Percentiles rank a stretch among this genome's conserved stretches.
Evolutionary conservation across 345 rosid genomes (phyloP).

Genomic region (Boechera divaricarpa): DNA sequence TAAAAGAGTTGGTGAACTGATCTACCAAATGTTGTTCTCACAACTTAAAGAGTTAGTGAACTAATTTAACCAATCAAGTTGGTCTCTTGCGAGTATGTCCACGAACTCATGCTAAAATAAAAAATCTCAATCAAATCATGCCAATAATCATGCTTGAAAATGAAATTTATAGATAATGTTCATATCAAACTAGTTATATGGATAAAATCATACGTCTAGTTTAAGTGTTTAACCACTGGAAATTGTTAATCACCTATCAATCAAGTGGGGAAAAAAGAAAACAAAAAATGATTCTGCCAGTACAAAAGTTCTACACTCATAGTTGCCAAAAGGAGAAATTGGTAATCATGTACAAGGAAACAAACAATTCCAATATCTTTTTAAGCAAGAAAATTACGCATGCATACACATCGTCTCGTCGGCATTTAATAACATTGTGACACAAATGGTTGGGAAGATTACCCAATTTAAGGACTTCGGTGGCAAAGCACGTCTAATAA

Average conservation of each 20-base stretch:
- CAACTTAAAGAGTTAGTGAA: not conserved
- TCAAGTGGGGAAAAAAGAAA: not conserved
- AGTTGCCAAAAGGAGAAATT: not conserved
- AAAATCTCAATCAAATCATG: not conserved
- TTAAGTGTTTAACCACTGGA: not conserved
- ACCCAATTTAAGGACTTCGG: conserved; percentile 32
- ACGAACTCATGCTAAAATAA: not conserved
- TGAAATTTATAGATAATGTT: not conserved
- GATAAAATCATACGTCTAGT: not conserved
- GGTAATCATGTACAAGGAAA: not conserved
- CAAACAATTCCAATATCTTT: not conserved
- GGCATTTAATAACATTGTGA: conserved; percentile 30
- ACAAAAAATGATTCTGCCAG: not conserved
- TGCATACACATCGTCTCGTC: not conserved
- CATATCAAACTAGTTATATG: not conserved
- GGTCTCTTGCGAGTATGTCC: not conserved
- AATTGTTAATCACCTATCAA: not conserved
- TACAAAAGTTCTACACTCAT: not conserved
- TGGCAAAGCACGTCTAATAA: conserved; percentile 22
- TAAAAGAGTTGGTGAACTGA: conserved; percentile 15
- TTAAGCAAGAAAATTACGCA: conserved; percentile 16
- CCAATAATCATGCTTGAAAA: not conserved
- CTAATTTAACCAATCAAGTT: not conserved
- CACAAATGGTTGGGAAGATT: conserved; percentile 41
- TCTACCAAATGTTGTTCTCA: conserved; percentile 5